Percentiles rank a stretch among this genome's conserved stretches.
phyloP scores from a whole-genome alignment of 768 basidiomycete species.

The Pilatotrama ljubarskyi region DNA sequence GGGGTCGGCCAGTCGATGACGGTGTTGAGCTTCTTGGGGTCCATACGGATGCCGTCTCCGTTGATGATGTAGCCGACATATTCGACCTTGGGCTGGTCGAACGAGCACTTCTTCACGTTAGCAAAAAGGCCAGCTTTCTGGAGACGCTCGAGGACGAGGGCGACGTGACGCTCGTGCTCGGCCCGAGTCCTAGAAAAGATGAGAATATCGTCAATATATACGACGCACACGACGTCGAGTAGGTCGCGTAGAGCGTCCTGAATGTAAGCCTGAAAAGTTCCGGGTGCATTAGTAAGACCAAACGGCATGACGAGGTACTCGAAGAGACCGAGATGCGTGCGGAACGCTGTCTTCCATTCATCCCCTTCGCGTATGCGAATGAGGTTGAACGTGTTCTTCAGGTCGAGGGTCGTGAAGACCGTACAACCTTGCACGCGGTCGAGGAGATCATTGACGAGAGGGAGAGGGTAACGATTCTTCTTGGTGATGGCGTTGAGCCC shows the following conservation, averaged over 20 bases:
- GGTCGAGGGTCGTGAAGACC: conserved; percentile 41
- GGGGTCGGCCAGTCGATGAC: conserved; percentile 34
- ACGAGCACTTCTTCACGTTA: conserved; percentile 37
- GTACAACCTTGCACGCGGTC: conserved; percentile 26
- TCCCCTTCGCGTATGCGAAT: conserved; percentile 39
- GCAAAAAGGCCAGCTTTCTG: conserved; percentile 32
- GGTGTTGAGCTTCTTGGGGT: conserved; percentile 40
- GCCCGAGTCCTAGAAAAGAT: conserved; percentile 24
- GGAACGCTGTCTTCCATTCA: conserved; percentile 43
- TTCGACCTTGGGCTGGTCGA: conserved; percentile 38
- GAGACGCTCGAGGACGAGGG: conserved; percentile 29
- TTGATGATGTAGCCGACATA: conserved; percentile 44
- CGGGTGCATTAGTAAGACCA: conserved; percentile 28
- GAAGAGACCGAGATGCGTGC: conserved; percentile 37
- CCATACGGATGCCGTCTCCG: conserved; percentile 37
- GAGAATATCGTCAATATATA: conserved; percentile 26
- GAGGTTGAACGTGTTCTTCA: conserved; percentile 44
- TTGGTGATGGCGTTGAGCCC: conserved; percentile 37
- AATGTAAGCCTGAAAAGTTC: conserved; percentile 22
- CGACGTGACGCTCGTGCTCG: conserved; percentile 25
- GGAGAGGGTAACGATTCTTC: conserved; percentile 37
- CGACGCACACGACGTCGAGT: conserved; percentile 27
- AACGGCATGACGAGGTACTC: conserved; percentile 38
- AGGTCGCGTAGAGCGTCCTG: conserved; percentile 17
- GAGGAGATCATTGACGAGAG: conserved; percentile 36